Base-by-base conservation (phyloP, 805 yeast genomes). In the Clavispora vitiphila region DNA sequence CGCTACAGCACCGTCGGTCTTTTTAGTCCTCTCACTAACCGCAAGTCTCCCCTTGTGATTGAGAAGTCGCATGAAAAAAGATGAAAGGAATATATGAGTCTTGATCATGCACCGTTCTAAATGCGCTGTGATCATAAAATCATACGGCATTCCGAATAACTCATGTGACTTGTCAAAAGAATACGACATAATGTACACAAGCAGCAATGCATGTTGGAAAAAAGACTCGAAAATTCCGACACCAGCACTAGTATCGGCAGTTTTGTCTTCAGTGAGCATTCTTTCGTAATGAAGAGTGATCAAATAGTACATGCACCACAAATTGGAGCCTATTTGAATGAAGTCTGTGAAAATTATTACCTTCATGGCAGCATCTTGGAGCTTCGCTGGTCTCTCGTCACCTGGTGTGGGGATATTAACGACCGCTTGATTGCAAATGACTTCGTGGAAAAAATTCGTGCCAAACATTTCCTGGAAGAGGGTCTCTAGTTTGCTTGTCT, bases 141-240 rank as follows among this genome's bases (percentile, higher is more conserved):
- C 74, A 42, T 58, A 69, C 40, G 64, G 61, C 37, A 55, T 57
- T 1, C 73, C 74, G 49, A 69, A 69, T 24, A 67, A 50, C 42
- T 67, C 69, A 8, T 62, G 71, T 20, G 69, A 61, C 43, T 68
- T 65, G 43, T 69, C 74, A 37, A 68, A 56, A 3, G 63, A 72
- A 50, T 64, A 68, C 5, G 71, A 60, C 66, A 69, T 68, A 36
- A 69, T 66, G 50, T 65, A 69, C 12, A 67, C 66, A 43, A 68
- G 56, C 46, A 69, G 74, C 5, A 69, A 62, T 39, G 67, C 72
- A 43, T 67, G 60, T 31, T 65, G 64, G 35, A 64, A 58, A 46
- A 66, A 67, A 24, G 68, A 65, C 44, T 69, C 69, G 49, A 67
- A 69, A 7, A 69, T 52, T 45, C 68, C 74, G 8, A 66, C 61